A percentile compares a stretch with the other conserved stretches of the same genome.
phyloP scores from a whole-genome alignment of 495 filamentous ascomycete genomes.

The Aspergillus sclerotioniger region DNA sequence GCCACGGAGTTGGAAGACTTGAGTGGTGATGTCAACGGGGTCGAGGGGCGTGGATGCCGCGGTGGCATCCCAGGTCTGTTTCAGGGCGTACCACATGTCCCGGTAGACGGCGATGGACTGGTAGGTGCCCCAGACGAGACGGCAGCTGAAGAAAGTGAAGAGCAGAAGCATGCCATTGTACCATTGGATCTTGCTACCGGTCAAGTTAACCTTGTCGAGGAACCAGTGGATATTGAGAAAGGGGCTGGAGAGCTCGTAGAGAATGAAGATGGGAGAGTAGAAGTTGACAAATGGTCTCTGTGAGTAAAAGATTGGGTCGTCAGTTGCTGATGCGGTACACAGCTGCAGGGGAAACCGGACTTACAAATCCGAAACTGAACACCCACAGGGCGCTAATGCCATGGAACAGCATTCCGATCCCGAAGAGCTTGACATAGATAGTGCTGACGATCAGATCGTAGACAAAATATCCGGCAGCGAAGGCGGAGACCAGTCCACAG shows the following conservation, averaged over 20 bases:
- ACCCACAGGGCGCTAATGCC: conserved; percentile 81
- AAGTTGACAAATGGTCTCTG: conserved; percentile 93
- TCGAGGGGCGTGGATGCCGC: conserved; percentile 21
- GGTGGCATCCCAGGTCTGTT: conserved; percentile 39
- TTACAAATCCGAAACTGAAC: conserved; percentile 88
- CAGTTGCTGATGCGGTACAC: neutral
- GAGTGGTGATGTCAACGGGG: conserved; percentile 33
- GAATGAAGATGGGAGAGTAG: conserved; percentile 87
- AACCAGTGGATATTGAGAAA: conserved; percentile 99
- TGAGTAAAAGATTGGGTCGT: neutral
- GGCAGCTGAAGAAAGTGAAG: conserved; percentile 78
- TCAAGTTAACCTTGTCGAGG: conserved; percentile 95
- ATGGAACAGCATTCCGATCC: conserved; percentile 84
- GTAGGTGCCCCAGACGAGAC: conserved; percentile 89
- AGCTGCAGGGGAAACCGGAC: conserved; percentile 32
- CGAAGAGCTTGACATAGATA: conserved; percentile 74
- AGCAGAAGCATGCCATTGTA: conserved; percentile 75
- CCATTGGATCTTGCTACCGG: conserved; percentile 75
- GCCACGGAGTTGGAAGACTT: conserved; percentile 37
- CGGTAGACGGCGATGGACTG: conserved; percentile 71
- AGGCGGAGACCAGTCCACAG: conserved; percentile 76
- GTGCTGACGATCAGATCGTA: conserved; percentile 84
- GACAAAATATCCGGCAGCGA: conserved; percentile 92
- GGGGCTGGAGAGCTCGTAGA: conserved; percentile 94
- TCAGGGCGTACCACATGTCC: conserved; percentile 72